Percentiles rank a stretch among this genome's conserved stretches.
Conservation (phyloP, 257 asterid species). For the Solanum sitiens region DNA sequence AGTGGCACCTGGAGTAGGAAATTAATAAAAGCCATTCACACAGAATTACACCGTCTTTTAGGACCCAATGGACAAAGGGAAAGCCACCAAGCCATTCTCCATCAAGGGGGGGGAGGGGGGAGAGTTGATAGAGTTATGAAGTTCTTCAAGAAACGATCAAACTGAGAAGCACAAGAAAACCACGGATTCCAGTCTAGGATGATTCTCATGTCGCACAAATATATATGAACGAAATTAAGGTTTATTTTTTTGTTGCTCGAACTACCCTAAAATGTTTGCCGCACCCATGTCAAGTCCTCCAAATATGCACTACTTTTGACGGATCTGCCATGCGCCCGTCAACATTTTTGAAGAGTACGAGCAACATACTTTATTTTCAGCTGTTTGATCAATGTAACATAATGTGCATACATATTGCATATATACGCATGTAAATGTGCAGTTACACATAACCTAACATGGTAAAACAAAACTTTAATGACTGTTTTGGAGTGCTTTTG, state of each 20-base stretch:
- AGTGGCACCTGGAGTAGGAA: slow-evolving; percentile 45
- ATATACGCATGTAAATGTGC: neutral
- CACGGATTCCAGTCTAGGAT: neutral
- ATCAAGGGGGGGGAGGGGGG: neutral
- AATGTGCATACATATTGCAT: neutral
- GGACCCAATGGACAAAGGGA: slow-evolving; percentile 31
- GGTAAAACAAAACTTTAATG: neutral
- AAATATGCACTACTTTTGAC: neutral
- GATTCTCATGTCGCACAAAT: neutral
- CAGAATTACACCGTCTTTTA: slow-evolving; percentile 28
- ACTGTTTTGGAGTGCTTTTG: neutral
- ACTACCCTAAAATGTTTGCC: neutral
- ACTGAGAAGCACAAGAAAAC: neutral
- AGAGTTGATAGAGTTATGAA: neutral
- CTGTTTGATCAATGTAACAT: neutral
- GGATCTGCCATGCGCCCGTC: neutral
- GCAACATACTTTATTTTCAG: neutral
- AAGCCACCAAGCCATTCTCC: slow-evolving; percentile 19
- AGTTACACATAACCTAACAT: neutral
- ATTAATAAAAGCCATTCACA: slow-evolving; percentile 50
- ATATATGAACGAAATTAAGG: neutral
- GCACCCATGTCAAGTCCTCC: neutral
- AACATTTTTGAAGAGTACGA: neutral
- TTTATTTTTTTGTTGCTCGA: neutral
- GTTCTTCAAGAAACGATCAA: neutral